Evolutionary conservation across 768 basidiomycete species (phyloP).

Genomic region (Pholiota molesta): DNA sequence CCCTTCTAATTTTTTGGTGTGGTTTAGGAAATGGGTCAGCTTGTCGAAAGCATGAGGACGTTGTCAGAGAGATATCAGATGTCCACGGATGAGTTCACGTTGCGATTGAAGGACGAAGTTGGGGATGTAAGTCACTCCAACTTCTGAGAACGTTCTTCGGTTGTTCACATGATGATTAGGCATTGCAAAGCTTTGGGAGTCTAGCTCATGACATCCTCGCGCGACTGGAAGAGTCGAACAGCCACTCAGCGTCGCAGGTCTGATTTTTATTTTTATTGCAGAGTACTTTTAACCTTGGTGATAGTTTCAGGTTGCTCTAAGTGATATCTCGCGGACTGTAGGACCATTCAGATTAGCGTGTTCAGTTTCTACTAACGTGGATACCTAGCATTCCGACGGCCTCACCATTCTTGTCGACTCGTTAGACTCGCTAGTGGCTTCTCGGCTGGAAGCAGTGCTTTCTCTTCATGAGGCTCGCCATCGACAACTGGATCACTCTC

Average conservation of each 20-base stretch:
- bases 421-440: conserved; percentile 2
- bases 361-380: neutral
- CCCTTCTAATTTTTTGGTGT: neutral
- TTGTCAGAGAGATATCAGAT: conserved; percentile 2
- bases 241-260: conserved; percentile 1
- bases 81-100: conserved; percentile 1
- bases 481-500: conserved; percentile 8
- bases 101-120: conserved; percentile 6
- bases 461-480: conserved; percentile 11
- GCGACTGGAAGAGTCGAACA: neutral
- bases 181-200: conserved; percentile 8
- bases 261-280: neutral
- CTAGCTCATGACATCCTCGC: neutral
- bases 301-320: conserved; percentile 15
- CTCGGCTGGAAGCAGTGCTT: conserved; percentile 16
- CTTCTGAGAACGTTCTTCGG: neutral
- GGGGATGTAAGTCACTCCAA: conserved; percentile 4
- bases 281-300: neutral
- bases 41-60: conserved; percentile 6
- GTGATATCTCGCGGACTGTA: conserved; percentile 6
- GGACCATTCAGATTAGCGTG: neutral
- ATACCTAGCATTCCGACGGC: conserved; percentile 16
- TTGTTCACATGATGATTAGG: neutral
- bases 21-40: conserved; percentile 9
- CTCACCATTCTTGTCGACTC: conserved; percentile 10